A percentile compares a stretch with the other conserved stretches of the same genome.
Evolutionary conservation across 2,329 filamentous ascomycete species (phyloP).

Genomic region (Phaeosphaeriaceae sp.): DNA sequence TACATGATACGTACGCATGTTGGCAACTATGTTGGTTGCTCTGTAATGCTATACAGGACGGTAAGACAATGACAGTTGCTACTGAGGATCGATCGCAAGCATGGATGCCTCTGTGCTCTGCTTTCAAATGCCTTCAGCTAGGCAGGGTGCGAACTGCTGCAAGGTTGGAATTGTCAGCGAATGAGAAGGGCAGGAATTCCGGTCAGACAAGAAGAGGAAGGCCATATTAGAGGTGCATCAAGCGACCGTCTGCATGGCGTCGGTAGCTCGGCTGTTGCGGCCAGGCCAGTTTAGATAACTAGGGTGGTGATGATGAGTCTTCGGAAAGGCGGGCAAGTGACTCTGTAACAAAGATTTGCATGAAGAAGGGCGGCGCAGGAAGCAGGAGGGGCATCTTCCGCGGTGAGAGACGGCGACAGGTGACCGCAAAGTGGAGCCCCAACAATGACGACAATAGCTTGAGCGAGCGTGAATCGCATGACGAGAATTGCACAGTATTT

Average conservation of each 20-base stretch:
- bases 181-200: conserved; percentile 29
- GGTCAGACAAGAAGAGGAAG: conserved; percentile 41
- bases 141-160: conserved; percentile 35
- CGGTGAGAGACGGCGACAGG: too few species aligned
- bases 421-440: not conserved
- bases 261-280: conserved; percentile 19
- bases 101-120: not conserved
- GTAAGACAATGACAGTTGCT: not conserved
- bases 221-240: conserved; percentile 19
- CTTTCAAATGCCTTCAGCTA: conserved; percentile 24
- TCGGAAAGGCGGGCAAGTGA: conserved; percentile 4
- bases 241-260: conserved; percentile 27
- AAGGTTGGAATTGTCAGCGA: conserved; percentile 24
- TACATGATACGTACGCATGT: not conserved
- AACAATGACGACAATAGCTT: not conserved
- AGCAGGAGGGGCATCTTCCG: conserved; percentile 1
- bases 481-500: conserved; percentile 8
- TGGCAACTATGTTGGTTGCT: not conserved
- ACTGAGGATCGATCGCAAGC: not conserved
- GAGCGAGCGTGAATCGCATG: not conserved
- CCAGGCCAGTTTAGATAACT: conserved; percentile 17
- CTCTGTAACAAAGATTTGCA: conserved; percentile 1
- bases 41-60: not conserved
- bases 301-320: conserved; percentile 9
- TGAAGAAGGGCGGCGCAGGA: conserved; percentile 5